Evolutionary conservation across 129 eudicot species (phyloP).

Genomic region (Erigeron canadensis): DNA sequence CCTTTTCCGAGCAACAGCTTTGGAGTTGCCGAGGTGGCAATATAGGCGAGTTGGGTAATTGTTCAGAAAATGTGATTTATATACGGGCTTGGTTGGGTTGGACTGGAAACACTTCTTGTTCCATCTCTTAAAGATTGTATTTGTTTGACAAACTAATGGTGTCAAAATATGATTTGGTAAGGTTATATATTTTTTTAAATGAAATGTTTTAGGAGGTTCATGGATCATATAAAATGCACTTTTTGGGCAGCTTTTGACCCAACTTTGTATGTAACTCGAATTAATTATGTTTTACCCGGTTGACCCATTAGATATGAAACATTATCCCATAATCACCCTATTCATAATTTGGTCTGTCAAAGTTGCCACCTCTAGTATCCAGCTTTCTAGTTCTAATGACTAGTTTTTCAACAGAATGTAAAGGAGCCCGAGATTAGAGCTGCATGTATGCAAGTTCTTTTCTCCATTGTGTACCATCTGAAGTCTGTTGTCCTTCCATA

Average conservation of each 20-base stretch:
- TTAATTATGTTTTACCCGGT: neutral
- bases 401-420: constrained; percentile 38
- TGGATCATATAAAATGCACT: too few relatives aligned
- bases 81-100: neutral
- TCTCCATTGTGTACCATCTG: constrained; percentile 78
- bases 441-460: constrained; percentile 80
- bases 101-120: neutral
- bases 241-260: neutral
- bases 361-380: constrained; percentile 2
- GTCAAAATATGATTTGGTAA: too few relatives aligned
- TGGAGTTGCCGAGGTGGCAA: constrained; percentile 7
- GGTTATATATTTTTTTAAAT: too few relatives aligned
- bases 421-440: constrained; percentile 63
- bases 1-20: neutral
- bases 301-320: neutral
- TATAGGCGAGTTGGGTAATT: neutral
- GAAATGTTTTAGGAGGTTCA: too few relatives aligned
- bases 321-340: neutral
- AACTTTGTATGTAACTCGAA: neutral
- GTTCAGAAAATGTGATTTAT: neutral
- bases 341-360: neutral
- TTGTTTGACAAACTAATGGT: neutral
- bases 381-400: neutral
- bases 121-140: neutral
- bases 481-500: constrained; percentile 60